Evolutionary conservation across 2,329 filamentous ascomycete genomes (phyloP).

Genomic region (Orbilia brochopaga): DNA sequence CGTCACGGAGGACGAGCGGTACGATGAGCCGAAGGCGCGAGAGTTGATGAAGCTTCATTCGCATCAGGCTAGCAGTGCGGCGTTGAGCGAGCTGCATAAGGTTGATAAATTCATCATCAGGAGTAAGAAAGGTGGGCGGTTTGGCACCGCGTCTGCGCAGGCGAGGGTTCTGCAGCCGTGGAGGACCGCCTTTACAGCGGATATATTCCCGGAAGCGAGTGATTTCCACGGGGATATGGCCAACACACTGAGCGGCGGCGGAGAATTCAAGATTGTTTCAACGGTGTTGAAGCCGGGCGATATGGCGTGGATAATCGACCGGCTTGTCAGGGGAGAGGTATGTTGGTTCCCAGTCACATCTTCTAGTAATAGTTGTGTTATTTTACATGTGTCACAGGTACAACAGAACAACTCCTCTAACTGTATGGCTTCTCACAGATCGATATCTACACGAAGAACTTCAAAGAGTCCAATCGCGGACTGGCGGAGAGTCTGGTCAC

Average conservation of each 20-base stretch:
- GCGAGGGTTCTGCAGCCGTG: constrained; percentile 41
- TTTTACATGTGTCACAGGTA: not conserved
- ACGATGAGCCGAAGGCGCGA: constrained; percentile 33
- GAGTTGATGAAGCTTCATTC: constrained; percentile 35
- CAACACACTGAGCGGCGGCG: not conserved
- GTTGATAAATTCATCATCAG: constrained; percentile 41
- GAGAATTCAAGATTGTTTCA: constrained; percentile 26
- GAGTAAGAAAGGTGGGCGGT: constrained; percentile 33
- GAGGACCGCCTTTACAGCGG: constrained; percentile 32
- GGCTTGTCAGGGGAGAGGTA: constrained; percentile 42
- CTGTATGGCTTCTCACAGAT: constrained; percentile 21
- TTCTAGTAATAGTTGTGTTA: not conserved
- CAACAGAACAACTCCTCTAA: no score
- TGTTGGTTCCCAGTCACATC: not conserved
- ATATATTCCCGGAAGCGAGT: constrained; percentile 38
- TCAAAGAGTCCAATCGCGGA: constrained; percentile 24
- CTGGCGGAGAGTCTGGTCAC: constrained; percentile 37
- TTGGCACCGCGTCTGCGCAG: constrained; percentile 45
- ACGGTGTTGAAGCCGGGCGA: constrained; percentile 24
- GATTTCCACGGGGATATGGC: constrained; percentile 21
- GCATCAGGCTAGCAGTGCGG: constrained; percentile 19
- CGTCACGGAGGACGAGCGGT: constrained; percentile 35
- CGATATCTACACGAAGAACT: constrained; percentile 41
- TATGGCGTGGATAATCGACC: constrained; percentile 46
- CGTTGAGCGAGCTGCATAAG: constrained; percentile 37